A percentile compares a stretch with the other conserved stretches of the same genome.
Evolutionary conservation across 2,329 filamentous ascomycete genomes (phyloP).

Genomic region (Aspergillus thermomutatus): DNA sequence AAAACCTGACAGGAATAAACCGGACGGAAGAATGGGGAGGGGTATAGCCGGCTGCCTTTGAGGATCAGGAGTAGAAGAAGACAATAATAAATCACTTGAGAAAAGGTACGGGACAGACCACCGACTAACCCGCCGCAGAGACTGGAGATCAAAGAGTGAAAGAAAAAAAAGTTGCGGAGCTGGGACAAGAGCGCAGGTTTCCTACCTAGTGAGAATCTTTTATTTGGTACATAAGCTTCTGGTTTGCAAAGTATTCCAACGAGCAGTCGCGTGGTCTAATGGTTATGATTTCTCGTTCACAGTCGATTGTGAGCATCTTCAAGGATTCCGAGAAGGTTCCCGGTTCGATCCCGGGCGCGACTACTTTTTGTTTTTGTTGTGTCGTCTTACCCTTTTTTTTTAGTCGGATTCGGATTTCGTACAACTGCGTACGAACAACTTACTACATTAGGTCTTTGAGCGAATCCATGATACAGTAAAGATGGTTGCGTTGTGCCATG

Average conservation of each 20-base stretch:
- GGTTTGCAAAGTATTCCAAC: not conserved
- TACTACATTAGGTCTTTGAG: not conserved
- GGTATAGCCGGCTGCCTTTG: not conserved
- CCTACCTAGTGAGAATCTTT: not conserved
- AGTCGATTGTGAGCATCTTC: constrained; percentile 1
- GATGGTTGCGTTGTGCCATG: not conserved
- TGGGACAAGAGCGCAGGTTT: not conserved
- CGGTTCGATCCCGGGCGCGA: constrained; percentile 24
- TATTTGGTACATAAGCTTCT: not conserved
- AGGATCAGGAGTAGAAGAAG: not conserved
- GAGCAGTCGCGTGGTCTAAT: constrained; percentile 21
- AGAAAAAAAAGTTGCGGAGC: not conserved
- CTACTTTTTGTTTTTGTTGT: constrained; percentile 12
- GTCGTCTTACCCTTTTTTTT: not conserved
- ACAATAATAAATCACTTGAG: not conserved
- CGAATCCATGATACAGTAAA: not conserved
- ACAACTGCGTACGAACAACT: not conserved
- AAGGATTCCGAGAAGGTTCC: constrained; percentile 14
- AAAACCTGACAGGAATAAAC: not conserved
- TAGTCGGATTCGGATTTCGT: not conserved
- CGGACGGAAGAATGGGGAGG: not conserved
- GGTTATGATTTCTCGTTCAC: constrained; percentile 24
- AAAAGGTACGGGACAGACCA: not conserved
- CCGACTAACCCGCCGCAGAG: not conserved
- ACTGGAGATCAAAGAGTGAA: not conserved